These are phyloP conservation scores for Parsonsia alboflavescens DNA, from an alignment of 257 asterid genomes.

Conservation along the genomic window DNA sequence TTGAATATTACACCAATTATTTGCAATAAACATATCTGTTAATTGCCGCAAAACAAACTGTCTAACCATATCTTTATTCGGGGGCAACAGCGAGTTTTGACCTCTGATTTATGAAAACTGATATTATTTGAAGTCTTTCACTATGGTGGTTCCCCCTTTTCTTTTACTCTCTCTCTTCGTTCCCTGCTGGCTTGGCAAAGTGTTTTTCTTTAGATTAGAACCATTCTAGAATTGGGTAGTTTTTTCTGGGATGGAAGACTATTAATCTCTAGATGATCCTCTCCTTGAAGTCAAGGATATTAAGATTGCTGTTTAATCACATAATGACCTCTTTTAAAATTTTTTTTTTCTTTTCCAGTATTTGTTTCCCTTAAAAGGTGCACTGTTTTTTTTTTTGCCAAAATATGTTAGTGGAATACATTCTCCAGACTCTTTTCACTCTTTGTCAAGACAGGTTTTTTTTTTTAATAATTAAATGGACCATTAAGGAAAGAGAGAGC, in stretches of 20 bases:
- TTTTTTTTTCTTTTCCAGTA: background rate
- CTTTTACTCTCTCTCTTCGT: background rate
- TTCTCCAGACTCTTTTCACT: background rate
- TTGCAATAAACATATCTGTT: too few relatives aligned
- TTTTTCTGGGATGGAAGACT: background rate
- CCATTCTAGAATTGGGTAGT: background rate
- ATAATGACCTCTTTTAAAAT: too few relatives aligned
- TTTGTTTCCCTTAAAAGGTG: background rate
- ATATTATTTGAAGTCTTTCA: background rate
- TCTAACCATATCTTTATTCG: too few relatives aligned
- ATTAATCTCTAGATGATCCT: background rate
- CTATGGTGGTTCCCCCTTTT: background rate
- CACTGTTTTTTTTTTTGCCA: background rate
- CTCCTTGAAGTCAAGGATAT: background rate
- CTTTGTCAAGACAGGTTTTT: background rate
- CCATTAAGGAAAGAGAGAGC: background rate
- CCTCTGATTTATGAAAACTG: background rate
- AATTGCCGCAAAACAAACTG: too few relatives aligned
- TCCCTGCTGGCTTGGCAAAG: background rate
- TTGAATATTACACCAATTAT: background rate
- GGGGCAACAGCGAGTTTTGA: background rate
- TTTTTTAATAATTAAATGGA: background rate
- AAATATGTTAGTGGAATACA: background rate
- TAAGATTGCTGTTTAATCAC: background rate
- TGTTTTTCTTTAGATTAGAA: background rate